Evolutionary conservation across 495 filamentous ascomycete genomes (phyloP), one percentile per base, ranked within the genome.

Genomic region (Tuber indicum): DNA sequence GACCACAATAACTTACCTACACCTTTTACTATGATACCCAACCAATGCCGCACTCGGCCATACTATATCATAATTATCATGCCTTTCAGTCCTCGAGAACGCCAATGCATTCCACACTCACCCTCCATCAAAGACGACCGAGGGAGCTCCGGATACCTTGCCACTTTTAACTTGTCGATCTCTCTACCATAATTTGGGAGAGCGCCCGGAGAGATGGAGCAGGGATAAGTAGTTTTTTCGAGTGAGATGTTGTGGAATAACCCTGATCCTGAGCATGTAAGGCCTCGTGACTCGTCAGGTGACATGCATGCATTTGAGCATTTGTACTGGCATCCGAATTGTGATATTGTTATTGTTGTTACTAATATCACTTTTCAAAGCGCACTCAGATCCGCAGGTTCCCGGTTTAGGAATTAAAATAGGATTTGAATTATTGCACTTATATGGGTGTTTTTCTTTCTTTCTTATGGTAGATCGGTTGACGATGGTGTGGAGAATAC

Each of bases 391-490:
- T 44, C 45, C 23, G 49, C 12, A 39, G 10, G 72, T 58, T 43
- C 41, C 73, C 73, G 5, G 62, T 43, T 76, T 70, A 6, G 47
- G 42, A 12, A 21, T 39, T 47, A 58, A n/a, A 45, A 73, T 69
- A 66, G n/a, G 47, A 32, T 74, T 73, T 26, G 5, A 47, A 21
- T 36, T 46, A 32, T 17, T 72, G 23, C 43, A 70, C 41, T 36
- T 71, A 21, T 17, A 19, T 69, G 36, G 32, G 19, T 4, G 8
- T 16, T 73, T 76, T 36, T 52, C 23, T 45, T 58, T 58, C 9
- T 52, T 43, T 21, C 36, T 72, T 10, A 0, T 17, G 7, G 21
- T 6, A 7, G 42, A 17, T 21, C 8, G 36, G 52, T 62, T 62
- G n/a, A 62, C 6, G n/a, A 26, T 62, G 72, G 43, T 44, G 72